Evolutionary conservation across 2,329 filamentous ascomycete genomes (phyloP).

Genomic region (Clonostachys sp.): DNA sequence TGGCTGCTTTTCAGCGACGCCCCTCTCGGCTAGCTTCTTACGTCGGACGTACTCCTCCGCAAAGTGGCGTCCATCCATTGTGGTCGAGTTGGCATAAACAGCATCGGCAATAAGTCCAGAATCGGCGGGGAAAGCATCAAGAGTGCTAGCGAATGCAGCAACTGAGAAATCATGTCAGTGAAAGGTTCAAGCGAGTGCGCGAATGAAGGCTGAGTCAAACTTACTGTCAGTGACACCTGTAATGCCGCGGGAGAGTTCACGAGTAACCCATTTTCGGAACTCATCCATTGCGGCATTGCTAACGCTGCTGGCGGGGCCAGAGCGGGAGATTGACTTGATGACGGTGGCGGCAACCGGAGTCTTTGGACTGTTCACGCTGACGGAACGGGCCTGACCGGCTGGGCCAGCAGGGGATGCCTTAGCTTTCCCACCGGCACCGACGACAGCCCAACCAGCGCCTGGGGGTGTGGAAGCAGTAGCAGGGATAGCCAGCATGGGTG

Average conservation of each 20-base stretch:
- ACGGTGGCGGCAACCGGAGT: slow-evolving; percentile 29
- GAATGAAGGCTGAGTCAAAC: slow-evolving; percentile 13
- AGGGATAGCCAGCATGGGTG: slow-evolving; percentile 25
- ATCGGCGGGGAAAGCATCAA: slow-evolving; percentile 74
- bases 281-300: slow-evolving; percentile 69
- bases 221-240: slow-evolving; percentile 43
- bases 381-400: slow-evolving; percentile 39
- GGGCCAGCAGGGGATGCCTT: slow-evolving; percentile 63
- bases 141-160: slow-evolving; percentile 72
- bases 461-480: slow-evolving; percentile 32
- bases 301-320: slow-evolving; percentile 29
- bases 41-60: slow-evolving; percentile 91
- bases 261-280: slow-evolving; percentile 88
- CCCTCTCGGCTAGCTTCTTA: slow-evolving; percentile 89
- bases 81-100: slow-evolving; percentile 80
- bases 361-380: slow-evolving; percentile 38
- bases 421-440: slow-evolving; percentile 88
- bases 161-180: slow-evolving; percentile 38
- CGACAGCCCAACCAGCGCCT: slow-evolving; percentile 80
- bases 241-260: slow-evolving; percentile 72
- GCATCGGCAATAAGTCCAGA: slow-evolving; percentile 81
- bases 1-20: slow-evolving; percentile 72
- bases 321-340: slow-evolving; percentile 44
- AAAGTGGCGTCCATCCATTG: slow-evolving; percentile 89
- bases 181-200: neutral